Percentiles rank a stretch among this genome's conserved stretches.
These are phyloP conservation scores for Besnoitia besnoiti DNA, from an alignment of 169 alveolate species.

Conservation along the genomic window DNA sequence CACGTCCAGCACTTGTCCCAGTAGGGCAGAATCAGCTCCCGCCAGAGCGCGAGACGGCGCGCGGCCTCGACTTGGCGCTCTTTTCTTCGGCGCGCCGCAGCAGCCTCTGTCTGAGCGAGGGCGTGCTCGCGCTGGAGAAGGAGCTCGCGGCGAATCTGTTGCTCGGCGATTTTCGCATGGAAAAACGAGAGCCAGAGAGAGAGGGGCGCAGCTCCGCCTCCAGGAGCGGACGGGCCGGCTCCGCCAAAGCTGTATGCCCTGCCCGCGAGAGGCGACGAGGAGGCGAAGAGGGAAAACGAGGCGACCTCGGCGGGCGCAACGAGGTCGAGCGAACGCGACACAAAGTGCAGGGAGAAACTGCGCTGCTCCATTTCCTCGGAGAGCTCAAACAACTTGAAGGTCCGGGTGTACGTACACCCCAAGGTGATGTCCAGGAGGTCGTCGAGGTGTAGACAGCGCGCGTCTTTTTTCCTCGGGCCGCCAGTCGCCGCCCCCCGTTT, in stretches of 20 bases:
- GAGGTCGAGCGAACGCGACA: slow-evolving; percentile 29
- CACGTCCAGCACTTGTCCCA: slow-evolving; percentile 60
- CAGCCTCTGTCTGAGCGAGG: slow-evolving; percentile 6
- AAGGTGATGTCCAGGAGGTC: slow-evolving; percentile 53
- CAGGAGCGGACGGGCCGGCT: not conserved
- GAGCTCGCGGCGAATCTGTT: slow-evolving; percentile 51
- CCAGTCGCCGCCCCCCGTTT: not conserved
- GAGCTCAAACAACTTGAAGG: slow-evolving; percentile 21
- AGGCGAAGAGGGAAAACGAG: not conserved
- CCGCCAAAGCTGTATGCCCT: not conserved
- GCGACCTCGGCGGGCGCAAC: slow-evolving; percentile 6
- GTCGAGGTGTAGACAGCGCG: slow-evolving; percentile 30
- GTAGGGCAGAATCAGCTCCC: slow-evolving; percentile 38
- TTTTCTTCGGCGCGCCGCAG: not conserved
- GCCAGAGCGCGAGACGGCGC: slow-evolving; percentile 35
- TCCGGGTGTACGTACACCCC: slow-evolving; percentile 47
- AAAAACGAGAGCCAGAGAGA: slow-evolving; percentile 39
- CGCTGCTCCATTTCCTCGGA: slow-evolving; percentile 59
- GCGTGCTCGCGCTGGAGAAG: slow-evolving; percentile 37
- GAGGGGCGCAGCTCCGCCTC: not conserved
- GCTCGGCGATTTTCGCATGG: slow-evolving; percentile 46
- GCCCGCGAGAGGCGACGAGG: not conserved
- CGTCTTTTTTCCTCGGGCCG: not conserved
- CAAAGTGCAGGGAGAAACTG: slow-evolving; percentile 46
- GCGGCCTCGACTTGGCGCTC: slow-evolving; percentile 46